Conservation (phyloP, 2,329 filamentous ascomycete species). For the Moelleriella libera region DNA sequence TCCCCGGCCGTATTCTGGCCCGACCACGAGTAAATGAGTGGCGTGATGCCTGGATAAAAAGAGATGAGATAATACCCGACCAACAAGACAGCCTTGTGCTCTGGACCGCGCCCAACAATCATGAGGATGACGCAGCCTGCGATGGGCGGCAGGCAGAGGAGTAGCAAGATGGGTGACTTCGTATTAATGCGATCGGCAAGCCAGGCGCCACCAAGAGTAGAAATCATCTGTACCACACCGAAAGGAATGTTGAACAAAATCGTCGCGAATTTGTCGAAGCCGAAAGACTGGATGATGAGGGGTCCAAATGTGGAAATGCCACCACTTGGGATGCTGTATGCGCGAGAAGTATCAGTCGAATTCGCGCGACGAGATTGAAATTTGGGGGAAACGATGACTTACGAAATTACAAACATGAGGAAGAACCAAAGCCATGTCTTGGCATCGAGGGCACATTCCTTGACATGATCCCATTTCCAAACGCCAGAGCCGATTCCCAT, state of each 20-base stretch:
- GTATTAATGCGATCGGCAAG: slow-evolving; percentile 37
- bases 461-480: slow-evolving; percentile 27
- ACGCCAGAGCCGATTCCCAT: slow-evolving; percentile 22
- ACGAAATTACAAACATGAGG: slow-evolving; percentile 38
- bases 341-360: background rate
- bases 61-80: slow-evolving; percentile 46
- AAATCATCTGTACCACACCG: slow-evolving; percentile 43
- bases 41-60: slow-evolving; percentile 41
- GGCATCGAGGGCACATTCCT: slow-evolving; percentile 21
- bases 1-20: slow-evolving; percentile 49
- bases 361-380: background rate
- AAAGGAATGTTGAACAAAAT: slow-evolving; percentile 49
- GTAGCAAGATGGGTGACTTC: slow-evolving; percentile 39
- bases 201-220: slow-evolving; percentile 43
- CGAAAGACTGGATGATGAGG: slow-evolving; percentile 43
- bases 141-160: slow-evolving; percentile 42
- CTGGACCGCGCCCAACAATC: slow-evolving; percentile 26
- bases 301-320: slow-evolving; percentile 45
- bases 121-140: slow-evolving; percentile 40
- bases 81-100: slow-evolving; percentile 33
- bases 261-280: slow-evolving; percentile 38
- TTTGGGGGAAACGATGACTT: slow-evolving; percentile 5
- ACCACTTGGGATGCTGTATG: slow-evolving; percentile 28
- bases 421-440: slow-evolving; percentile 29
- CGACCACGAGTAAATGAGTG: slow-evolving; percentile 41